Conservation (phyloP, 495 filamentous ascomycete species). For the Tuber aestivum region DNA sequence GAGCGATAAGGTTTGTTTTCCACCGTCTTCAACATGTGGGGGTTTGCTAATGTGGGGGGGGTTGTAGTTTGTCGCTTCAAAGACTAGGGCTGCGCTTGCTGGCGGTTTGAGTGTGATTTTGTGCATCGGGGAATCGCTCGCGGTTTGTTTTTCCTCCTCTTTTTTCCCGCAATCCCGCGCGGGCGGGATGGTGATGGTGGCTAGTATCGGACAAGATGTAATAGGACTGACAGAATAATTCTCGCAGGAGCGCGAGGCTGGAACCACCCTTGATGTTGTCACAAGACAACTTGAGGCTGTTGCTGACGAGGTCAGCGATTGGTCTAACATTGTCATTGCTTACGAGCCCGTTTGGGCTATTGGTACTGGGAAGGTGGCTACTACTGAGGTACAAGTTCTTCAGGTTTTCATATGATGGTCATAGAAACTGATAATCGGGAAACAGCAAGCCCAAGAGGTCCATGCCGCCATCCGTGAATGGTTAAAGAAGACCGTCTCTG, state of each 20-base stretch:
- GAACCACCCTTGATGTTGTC: slow-evolving; percentile 84
- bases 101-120: slow-evolving; percentile 85
- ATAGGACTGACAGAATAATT: slow-evolving; percentile 40
- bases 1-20: slow-evolving; percentile 52
- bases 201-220: neutral
- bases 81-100: slow-evolving; percentile 84
- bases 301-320: slow-evolving; percentile 66
- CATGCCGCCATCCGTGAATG: slow-evolving; percentile 88
- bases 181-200: neutral
- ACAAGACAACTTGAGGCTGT: slow-evolving; percentile 69
- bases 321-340: slow-evolving; percentile 89
- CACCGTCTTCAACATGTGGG: neutral
- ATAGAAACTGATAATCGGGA: slow-evolving; percentile 13
- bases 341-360: slow-evolving; percentile 99
- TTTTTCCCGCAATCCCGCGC: neutral
- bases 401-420: neutral
- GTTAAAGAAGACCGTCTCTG: slow-evolving; percentile 67
- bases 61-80: slow-evolving; percentile 66
- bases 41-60: slow-evolving; percentile 30
- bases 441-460: slow-evolving; percentile 84
- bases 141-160: slow-evolving; percentile 47
- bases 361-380: slow-evolving; percentile 95
- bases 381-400: slow-evolving; percentile 49
- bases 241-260: slow-evolving; percentile 64
- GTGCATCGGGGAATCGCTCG: slow-evolving; percentile 91